These are phyloP conservation scores for Penicillium occitanis DNA, from an alignment of 2,329 filamentous ascomycete species.

Conservation along the genomic window DNA sequence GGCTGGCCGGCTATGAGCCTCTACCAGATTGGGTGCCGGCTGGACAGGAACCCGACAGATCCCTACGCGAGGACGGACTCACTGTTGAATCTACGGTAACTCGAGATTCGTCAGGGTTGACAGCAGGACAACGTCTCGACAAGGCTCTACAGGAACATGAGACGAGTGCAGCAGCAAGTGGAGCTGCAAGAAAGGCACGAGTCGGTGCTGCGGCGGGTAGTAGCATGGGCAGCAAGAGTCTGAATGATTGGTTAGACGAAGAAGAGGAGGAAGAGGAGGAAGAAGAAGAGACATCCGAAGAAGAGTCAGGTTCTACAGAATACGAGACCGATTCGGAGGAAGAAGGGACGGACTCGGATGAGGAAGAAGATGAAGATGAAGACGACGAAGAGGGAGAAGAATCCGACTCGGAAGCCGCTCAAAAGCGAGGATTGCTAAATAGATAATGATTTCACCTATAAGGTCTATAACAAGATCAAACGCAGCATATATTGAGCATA, in stretches of 20 bases:
- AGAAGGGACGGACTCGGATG: constrained; percentile 34
- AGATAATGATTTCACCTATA: constrained; percentile 33
- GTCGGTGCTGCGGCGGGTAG: constrained; percentile 46
- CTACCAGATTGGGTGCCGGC: constrained; percentile 82
- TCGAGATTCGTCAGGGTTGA: constrained; percentile 29
- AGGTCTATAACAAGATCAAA: not conserved
- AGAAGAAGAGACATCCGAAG: constrained; percentile 52
- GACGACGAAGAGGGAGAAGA: constrained; percentile 42
- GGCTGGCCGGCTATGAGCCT: constrained; percentile 73
- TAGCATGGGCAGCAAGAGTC: constrained; percentile 59
- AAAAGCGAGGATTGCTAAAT: constrained; percentile 35
- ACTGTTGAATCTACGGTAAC: constrained; percentile 30
- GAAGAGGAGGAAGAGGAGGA: constrained; percentile 56
- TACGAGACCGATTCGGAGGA: constrained; percentile 49
- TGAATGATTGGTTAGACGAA: constrained; percentile 86
- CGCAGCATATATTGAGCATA: not conserved
- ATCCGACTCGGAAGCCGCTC: constrained; percentile 35
- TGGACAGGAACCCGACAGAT: constrained; percentile 75
- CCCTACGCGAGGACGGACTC: constrained; percentile 63
- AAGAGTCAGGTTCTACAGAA: constrained; percentile 41
- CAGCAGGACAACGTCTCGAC: constrained; percentile 47
- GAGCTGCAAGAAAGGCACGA: constrained; percentile 25
- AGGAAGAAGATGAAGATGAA: constrained; percentile 39
- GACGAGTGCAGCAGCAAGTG: constrained; percentile 28
- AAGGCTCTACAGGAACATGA: constrained; percentile 46